Percentiles rank a stretch among this genome's conserved stretches.
These are phyloP conservation scores for Trypanosoma boissoni DNA, from an alignment of 208 protist species.

Conservation along the genomic window DNA sequence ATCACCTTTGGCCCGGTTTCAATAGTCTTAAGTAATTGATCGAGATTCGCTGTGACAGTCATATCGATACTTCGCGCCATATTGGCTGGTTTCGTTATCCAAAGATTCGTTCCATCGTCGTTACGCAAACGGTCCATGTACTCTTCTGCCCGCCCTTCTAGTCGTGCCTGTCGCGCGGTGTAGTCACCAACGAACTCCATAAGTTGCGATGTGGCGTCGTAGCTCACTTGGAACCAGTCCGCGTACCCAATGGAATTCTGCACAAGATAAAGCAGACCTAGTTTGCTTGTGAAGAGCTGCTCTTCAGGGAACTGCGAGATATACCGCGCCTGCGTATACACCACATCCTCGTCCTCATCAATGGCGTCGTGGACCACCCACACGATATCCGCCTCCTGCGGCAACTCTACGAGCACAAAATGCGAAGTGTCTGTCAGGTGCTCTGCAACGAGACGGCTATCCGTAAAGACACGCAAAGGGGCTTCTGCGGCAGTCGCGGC, in stretches of 20 bases:
- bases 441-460: conserved; percentile 21
- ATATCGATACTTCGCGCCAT: conserved; percentile 30
- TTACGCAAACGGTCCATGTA: conserved; percentile 6
- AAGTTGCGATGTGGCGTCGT: conserved; percentile 32
- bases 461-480: conserved; percentile 28
- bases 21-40: conserved; percentile 35
- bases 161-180: conserved; percentile 19
- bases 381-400: conserved; percentile 41
- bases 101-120: conserved; percentile 33
- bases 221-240: conserved; percentile 33
- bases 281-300: conserved; percentile 29
- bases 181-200: conserved; percentile 33
- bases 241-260: conserved; percentile 21
- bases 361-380: conserved; percentile 39
- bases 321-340: conserved; percentile 17
- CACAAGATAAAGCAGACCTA: conserved; percentile 22
- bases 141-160: conserved; percentile 6
- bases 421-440: conserved; percentile 10
- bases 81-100: conserved; percentile 32
- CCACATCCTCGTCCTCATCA: conserved; percentile 6
- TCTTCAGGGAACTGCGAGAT: conserved; percentile 35
- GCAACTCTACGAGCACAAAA: conserved; percentile 38
- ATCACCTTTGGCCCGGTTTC: conserved; percentile 35
- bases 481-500: too few species aligned
- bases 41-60: conserved; percentile 35